Conservation (phyloP, 2,329 filamentous ascomycete species). For the Mycosphaerella sp. region DNA sequence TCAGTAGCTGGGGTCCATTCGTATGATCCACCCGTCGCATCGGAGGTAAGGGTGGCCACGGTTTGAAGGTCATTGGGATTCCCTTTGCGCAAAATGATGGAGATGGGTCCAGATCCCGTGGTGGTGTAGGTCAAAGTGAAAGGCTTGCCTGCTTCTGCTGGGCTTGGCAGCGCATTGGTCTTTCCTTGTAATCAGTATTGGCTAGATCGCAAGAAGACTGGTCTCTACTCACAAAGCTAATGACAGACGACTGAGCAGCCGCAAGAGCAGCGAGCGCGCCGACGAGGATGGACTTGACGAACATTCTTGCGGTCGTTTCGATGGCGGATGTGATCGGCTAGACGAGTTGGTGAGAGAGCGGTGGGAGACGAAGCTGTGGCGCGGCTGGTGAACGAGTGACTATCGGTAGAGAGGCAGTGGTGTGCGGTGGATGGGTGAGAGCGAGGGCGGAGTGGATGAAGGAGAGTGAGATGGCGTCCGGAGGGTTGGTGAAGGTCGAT, state of each 20-base stretch:
- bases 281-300: slow-evolving; percentile 46
- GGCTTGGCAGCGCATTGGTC: slow-evolving; percentile 32
- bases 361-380: not conserved
- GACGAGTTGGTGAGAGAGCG: not conserved
- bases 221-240: slow-evolving; percentile 48
- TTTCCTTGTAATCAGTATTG: not conserved
- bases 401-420: not conserved
- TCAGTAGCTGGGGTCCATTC: slow-evolving; percentile 46
- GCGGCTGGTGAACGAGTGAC: not conserved
- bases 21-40: slow-evolving; percentile 28
- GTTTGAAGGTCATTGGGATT: slow-evolving; percentile 45
- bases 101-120: slow-evolving; percentile 40
- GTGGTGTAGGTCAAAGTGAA: slow-evolving; percentile 27
- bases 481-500: too few species aligned
- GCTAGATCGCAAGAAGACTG: not conserved
- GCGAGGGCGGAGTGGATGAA: not conserved
- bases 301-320: slow-evolving; percentile 39
- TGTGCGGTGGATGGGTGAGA: not conserved
- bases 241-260: slow-evolving; percentile 41
- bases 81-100: slow-evolving; percentile 53
- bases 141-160: slow-evolving; percentile 44
- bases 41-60: slow-evolving; percentile 35
- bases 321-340: not conserved
- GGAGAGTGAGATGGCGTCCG: too few species aligned
- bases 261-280: slow-evolving; percentile 42